Evolutionary conservation across 768 basidiomycete genomes (phyloP).

Genomic region (Hericium coralloides): DNA sequence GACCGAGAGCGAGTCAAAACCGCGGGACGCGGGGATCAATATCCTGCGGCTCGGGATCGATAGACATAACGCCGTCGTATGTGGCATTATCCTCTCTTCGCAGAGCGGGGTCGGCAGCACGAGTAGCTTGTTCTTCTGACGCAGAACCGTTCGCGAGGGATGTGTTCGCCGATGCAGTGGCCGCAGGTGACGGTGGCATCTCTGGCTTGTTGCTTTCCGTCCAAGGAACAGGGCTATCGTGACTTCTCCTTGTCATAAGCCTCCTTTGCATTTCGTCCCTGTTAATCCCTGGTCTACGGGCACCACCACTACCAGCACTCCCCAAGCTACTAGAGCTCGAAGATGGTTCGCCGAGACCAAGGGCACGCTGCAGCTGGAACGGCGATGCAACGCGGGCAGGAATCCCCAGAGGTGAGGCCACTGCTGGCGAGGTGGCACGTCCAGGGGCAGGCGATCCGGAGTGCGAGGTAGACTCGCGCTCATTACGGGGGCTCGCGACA

Average conservation of each 20-base stretch:
- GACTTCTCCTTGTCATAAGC: constrained; percentile 34
- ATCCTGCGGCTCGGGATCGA: constrained; percentile 25
- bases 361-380: background rate
- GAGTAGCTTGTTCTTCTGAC: background rate
- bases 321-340: constrained; percentile 15
- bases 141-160: too few relatives aligned
- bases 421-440: constrained; percentile 5
- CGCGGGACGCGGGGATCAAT: constrained; percentile 25
- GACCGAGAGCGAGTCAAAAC: constrained; percentile 18
- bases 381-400: constrained; percentile 11
- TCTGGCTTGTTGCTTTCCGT: constrained; percentile 1
- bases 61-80: constrained; percentile 25
- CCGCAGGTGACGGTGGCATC: background rate
- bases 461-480: background rate
- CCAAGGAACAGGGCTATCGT: constrained; percentile 30
- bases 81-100: constrained; percentile 17
- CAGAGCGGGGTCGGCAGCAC: background rate
- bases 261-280: constrained; percentile 45
- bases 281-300: constrained; percentile 35
- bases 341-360: constrained; percentile 7
- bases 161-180: background rate
- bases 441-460: background rate
- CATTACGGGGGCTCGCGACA: background rate
- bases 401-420: constrained; percentile 5
- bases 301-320: constrained; percentile 11